A percentile compares a stretch with the other conserved stretches of the same genome.
phyloP scores from a whole-genome alignment of 257 asterid species.

The Solanum chaucha region DNA sequence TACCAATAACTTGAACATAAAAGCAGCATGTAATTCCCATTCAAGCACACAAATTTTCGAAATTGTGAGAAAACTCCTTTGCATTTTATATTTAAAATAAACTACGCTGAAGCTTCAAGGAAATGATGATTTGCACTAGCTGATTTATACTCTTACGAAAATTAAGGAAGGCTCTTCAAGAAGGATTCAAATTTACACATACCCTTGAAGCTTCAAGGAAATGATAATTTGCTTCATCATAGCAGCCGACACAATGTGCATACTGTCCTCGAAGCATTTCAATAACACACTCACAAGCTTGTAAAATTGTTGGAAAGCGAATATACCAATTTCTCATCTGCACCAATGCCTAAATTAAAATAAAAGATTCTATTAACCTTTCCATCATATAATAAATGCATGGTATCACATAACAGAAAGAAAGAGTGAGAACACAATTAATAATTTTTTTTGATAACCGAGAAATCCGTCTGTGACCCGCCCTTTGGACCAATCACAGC shows the following conservation, averaged over 20 bases:
- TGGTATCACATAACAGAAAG: neutral
- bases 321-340: conserved; percentile 83
- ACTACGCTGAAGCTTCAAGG: neutral
- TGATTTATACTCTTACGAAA: neutral
- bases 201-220: conserved; percentile 89
- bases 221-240: conserved; percentile 77
- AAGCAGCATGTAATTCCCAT: neutral
- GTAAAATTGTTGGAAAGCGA: conserved; percentile 91
- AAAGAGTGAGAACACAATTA: neutral
- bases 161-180: neutral
- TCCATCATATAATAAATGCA: neutral
- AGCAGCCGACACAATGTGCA: conserved; percentile 85
- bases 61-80: neutral
- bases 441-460: too few species aligned
- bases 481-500: too few species aligned
- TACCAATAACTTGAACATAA: neutral
- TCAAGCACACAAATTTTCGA: neutral
- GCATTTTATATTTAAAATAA: neutral
- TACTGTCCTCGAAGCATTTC: conserved; percentile 96
- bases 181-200: neutral
- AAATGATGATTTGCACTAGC: neutral
- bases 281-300: conserved; percentile 75
- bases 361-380: conserved; percentile 1
- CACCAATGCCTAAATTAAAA: conserved; percentile 62
- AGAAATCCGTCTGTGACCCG: too few species aligned